These are phyloP conservation scores for Microcos paniculata DNA, from an alignment of 345 rosid genomes.

Conservation along the genomic window DNA sequence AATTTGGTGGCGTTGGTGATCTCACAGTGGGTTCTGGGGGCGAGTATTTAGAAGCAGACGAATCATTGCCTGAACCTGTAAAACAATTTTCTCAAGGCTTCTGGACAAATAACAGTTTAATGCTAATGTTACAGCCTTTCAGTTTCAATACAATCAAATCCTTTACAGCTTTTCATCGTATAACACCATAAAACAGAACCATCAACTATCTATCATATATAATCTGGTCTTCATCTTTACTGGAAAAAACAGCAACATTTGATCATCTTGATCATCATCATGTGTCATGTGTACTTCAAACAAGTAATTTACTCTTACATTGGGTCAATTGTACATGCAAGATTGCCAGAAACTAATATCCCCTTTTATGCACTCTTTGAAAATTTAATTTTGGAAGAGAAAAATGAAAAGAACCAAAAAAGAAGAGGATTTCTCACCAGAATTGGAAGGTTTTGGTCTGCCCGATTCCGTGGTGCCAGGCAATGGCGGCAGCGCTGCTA, in stretches of 20 bases:
- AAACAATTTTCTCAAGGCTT: background rate
- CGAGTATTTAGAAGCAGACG: constrained; percentile 13
- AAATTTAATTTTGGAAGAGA: background rate
- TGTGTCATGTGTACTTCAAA: background rate
- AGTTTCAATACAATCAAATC: background rate
- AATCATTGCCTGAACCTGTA: constrained; percentile 29
- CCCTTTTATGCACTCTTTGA: too few species aligned
- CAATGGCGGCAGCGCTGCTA: constrained; percentile 49
- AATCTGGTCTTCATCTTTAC: background rate
- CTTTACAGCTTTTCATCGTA: background rate
- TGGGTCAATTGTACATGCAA: background rate
- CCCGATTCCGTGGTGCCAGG: constrained; percentile 26
- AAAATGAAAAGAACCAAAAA: background rate
- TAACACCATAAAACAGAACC: background rate
- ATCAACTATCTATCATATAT: background rate
- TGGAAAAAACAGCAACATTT: background rate
- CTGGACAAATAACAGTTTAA: background rate
- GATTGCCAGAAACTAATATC: too few species aligned
- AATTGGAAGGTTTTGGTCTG: constrained; percentile 30
- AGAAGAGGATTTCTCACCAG: constrained; percentile 23
- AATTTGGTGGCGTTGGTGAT: constrained; percentile 23
- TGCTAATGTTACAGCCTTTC: background rate
- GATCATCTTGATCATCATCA: too few species aligned
- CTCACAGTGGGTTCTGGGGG: constrained; percentile 21
- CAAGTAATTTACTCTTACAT: background rate